Evolutionary conservation across 257 asterid species (phyloP).

Genomic region (Fraxinus pennsylvanica): DNA sequence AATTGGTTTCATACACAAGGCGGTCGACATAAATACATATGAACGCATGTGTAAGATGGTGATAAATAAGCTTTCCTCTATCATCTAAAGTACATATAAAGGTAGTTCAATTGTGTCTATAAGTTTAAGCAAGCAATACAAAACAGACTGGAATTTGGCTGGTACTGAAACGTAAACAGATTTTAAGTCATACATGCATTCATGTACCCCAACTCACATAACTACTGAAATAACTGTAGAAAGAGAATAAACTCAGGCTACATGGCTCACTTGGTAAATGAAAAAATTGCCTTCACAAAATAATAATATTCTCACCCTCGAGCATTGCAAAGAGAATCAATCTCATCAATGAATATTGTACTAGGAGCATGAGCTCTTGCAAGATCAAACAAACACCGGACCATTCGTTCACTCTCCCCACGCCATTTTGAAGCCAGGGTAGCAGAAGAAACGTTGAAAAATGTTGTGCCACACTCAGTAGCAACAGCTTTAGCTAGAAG

Average conservation of each 20-base stretch:
- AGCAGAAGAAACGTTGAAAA: slow-evolving; percentile 97
- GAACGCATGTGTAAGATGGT: neutral
- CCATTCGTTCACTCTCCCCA: slow-evolving; percentile 99
- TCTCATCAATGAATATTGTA: slow-evolving; percentile 97
- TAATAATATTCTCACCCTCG: slow-evolving; percentile 73
- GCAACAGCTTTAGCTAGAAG: slow-evolving; percentile 99
- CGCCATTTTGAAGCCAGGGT: slow-evolving; percentile 99
- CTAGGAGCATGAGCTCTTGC: slow-evolving; percentile 99
- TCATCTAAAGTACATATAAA: neutral
- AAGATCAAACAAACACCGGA: slow-evolving; percentile 95
- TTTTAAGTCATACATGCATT: slow-evolving; percentile 9
- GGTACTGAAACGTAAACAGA: neutral
- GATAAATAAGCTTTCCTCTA: neutral
- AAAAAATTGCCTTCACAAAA: neutral
- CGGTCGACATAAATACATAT: slow-evolving; percentile 18
- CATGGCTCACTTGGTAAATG: slow-evolving; percentile 4
- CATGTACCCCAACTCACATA: neutral
- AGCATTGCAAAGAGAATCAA: slow-evolving; percentile 97
- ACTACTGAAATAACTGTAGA: slow-evolving; percentile 12
- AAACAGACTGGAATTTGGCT: neutral
- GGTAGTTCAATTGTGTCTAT: neutral
- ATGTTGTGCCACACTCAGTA: slow-evolving; percentile 98
- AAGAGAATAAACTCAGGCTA: slow-evolving; percentile 5
- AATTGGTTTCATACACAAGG: slow-evolving; percentile 21
- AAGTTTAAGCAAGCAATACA: neutral